Evolutionary conservation across 345 rosid species (phyloP).

Genomic region (Eucalyptus microcorys): DNA sequence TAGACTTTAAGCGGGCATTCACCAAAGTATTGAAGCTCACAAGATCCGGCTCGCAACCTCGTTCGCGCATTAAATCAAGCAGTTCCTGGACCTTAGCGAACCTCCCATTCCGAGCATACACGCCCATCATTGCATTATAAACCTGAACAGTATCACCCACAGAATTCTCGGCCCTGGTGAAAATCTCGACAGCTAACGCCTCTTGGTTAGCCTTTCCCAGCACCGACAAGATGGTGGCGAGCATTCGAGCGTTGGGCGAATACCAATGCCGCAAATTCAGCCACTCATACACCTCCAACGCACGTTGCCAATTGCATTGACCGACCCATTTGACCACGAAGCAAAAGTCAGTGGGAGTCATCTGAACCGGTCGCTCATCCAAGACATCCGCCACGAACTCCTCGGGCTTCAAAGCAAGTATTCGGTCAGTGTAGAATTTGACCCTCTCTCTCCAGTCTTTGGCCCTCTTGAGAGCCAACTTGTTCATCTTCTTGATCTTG

Average conservation of each 20-base stretch:
- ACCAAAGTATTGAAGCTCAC: slow-evolving; percentile 93
- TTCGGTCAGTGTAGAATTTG: slow-evolving; percentile 47
- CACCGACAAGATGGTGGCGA: slow-evolving; percentile 70
- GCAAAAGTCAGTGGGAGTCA: slow-evolving; percentile 90
- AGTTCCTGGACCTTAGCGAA: slow-evolving; percentile 53
- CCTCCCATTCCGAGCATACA: slow-evolving; percentile 64
- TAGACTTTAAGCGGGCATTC: slow-evolving; percentile 69
- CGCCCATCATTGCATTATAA: slow-evolving; percentile 95
- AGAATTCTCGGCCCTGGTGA: slow-evolving; percentile 42
- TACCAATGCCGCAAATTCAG: slow-evolving; percentile 77
- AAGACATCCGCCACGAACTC: slow-evolving; percentile 77
- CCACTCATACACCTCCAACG: slow-evolving; percentile 92
- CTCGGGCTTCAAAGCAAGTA: slow-evolving; percentile 34
- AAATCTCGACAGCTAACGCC: slow-evolving; percentile 64
- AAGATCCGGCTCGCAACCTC: slow-evolving; percentile 82
- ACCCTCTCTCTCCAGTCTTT: slow-evolving; percentile 91
- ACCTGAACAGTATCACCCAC: slow-evolving; percentile 76
- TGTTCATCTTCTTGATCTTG: slow-evolving; percentile 72
- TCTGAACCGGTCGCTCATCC: slow-evolving; percentile 60
- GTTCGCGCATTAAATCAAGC: slow-evolving; percentile 66
- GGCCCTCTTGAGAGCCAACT: slow-evolving; percentile 74
- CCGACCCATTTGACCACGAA: slow-evolving; percentile 86
- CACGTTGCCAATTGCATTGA: slow-evolving; percentile 79
- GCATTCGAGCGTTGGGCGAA: slow-evolving; percentile 78
- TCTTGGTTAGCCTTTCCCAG: slow-evolving; percentile 83